Evolutionary conservation across 2,329 filamentous ascomycete species (phyloP), one percentile per base, ranked within the genome.

Genomic region (Fusarium sp.): DNA sequence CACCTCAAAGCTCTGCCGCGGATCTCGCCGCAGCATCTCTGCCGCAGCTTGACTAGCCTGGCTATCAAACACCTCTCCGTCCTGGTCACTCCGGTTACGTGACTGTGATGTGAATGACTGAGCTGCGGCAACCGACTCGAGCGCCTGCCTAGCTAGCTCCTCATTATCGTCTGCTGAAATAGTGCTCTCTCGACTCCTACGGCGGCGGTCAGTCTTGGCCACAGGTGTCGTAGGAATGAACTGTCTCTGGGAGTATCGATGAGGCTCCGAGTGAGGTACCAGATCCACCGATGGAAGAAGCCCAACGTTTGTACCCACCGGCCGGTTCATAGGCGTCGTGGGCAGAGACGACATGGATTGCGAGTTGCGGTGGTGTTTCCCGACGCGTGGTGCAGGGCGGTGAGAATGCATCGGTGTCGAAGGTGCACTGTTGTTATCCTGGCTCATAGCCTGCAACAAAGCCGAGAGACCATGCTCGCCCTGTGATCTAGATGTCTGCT

Each of bases 261-360:
- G 85, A 7, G 88, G 87, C 82, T 89, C 90, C 69, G 85, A 89
- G 76, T 88, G 88, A 11, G 88, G 86, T 5, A 91, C 87, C 16
- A 93, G 81, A 79, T 93, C 84, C 74, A 87, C 85, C 1, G 91
- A 89, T 54, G 91, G 90, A 55, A 90, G 84, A 74, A 92, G 86
- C 8, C 84, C 86, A 21, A 83, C 81, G 52, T 86, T 85, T 44
- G 84, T 83, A 42, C 84, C 86, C 38, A 82, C 81, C 18, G 84
- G 82, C 55, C 88, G 86, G 46, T 85, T 80, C 19, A 89, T 86
- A 15, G 94, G 94, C 5, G 94, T 97, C 10, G 90, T 90, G 12
- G 94, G 94, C 10, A 97, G 84, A 3, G 94, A 96, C 2, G 94
- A 97, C 80, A 97, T 85, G 48, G 94, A 96, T 79, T 97, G 94